Percentiles rank a stretch among this genome's conserved stretches.
Evolutionary conservation across 1,284 basidiomycete genomes (phyloP).

Genomic region (Apiotrichum porosum): DNA sequence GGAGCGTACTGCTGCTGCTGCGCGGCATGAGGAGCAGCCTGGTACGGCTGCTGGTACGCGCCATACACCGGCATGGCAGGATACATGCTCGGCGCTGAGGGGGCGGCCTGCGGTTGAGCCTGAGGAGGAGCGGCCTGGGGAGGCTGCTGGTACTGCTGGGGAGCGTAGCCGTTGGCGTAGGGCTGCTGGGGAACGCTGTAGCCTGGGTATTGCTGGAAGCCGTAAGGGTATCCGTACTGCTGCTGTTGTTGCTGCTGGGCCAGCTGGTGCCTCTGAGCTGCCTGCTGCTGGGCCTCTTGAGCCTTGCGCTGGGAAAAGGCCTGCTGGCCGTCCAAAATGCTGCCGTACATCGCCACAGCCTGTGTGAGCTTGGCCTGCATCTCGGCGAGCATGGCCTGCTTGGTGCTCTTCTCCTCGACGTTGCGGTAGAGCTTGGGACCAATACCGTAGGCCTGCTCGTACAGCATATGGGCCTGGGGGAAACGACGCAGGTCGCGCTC

Average conservation of each 20-base stretch:
- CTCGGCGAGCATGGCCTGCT: slow-evolving; percentile 78
- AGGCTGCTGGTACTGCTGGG: slow-evolving; percentile 8
- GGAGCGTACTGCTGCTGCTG: slow-evolving; percentile 6
- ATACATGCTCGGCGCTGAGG: slow-evolving; percentile 3
- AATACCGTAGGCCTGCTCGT: slow-evolving; percentile 74
- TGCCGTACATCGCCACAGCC: slow-evolving; percentile 84
- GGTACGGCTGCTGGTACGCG: slow-evolving; percentile 11
- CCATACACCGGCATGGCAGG: slow-evolving; percentile 7
- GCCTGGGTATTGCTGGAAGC: neutral
- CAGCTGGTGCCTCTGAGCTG: too few species aligned
- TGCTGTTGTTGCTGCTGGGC: slow-evolving; percentile 27
- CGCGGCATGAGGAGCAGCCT: slow-evolving; percentile 14
- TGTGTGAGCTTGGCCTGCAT: slow-evolving; percentile 93
- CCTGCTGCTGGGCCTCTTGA: slow-evolving; percentile 40
- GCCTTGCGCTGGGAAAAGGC: slow-evolving; percentile 41
- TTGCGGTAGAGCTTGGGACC: slow-evolving; percentile 78
- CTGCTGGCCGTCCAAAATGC: slow-evolving; percentile 73
- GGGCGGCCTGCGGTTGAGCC: slow-evolving; percentile 1
- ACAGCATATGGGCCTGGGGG: slow-evolving; percentile 74
- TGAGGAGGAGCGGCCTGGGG: slow-evolving; percentile 8
- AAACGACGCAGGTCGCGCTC: slow-evolving; percentile 70
- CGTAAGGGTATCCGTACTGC: slow-evolving; percentile 4
- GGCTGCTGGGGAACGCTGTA: slow-evolving; percentile 18
- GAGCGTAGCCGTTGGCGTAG: slow-evolving; percentile 22
- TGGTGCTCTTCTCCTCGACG: slow-evolving; percentile 77